A percentile compares a stretch with the other conserved stretches of the same genome.
phyloP scores from a whole-genome alignment of 305 asterid genomes.

The Fraxinus dipetala region DNA sequence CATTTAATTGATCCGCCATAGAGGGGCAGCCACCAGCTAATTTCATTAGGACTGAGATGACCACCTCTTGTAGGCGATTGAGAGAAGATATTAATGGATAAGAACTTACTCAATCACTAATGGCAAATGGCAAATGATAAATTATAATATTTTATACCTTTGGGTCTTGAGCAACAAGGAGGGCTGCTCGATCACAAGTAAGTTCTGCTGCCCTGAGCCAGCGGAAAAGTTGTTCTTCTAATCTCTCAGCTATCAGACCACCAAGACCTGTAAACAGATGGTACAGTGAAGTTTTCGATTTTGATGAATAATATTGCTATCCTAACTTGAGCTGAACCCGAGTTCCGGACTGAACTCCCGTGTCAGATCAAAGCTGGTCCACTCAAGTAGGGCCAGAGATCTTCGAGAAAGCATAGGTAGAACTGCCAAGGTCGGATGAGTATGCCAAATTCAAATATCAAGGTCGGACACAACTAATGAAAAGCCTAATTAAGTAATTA shows the following conservation, averaged over 20 bases:
- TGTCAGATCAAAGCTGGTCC: neutral
- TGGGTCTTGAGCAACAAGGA: constrained; percentile 87
- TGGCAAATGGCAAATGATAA: constrained; percentile 14
- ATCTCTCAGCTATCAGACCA: constrained; percentile 72
- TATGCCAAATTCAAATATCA: neutral
- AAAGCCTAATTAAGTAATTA: neutral
- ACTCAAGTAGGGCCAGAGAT: neutral
- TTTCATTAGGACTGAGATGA: constrained; percentile 93
- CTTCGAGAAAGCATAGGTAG: neutral
- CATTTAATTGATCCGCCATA: constrained; percentile 73
- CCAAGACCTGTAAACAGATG: constrained; percentile 60
- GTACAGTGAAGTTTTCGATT: constrained; percentile 4
- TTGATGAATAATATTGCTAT: neutral
- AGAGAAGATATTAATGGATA: constrained; percentile 25
- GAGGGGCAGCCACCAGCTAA: constrained; percentile 97
- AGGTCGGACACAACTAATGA: neutral
- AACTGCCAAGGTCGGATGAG: neutral
- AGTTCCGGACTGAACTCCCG: neutral
- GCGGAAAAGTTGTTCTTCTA: constrained; percentile 88
- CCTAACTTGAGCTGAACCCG: neutral
- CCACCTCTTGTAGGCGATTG: constrained; percentile 88
- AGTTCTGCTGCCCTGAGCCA: constrained; percentile 98
- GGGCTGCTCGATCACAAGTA: constrained; percentile 96
- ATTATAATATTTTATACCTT: constrained; percentile 51
- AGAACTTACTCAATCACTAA: constrained; percentile 19